These are phyloP conservation scores for Pyrenophora graminea DNA, from an alignment of 2,329 filamentous ascomycete genomes.

Conservation along the genomic window DNA sequence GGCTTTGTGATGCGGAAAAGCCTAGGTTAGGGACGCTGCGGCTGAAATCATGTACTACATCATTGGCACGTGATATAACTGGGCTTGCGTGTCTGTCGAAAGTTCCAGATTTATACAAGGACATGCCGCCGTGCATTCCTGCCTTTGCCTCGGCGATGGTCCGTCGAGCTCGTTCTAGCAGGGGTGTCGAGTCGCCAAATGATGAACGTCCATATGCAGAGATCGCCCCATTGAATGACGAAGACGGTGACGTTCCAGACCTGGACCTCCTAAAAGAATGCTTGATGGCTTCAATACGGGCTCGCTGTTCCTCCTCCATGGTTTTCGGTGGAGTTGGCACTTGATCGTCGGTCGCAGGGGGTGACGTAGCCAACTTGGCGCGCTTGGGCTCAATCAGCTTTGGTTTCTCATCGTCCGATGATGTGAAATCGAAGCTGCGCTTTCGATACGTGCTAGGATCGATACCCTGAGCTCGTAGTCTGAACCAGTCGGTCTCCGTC, in stretches of 20 bases:
- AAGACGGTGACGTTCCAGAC: slow-evolving; percentile 15
- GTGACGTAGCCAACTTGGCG: slow-evolving; percentile 14
- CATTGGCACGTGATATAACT: slow-evolving; percentile 26
- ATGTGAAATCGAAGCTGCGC: slow-evolving; percentile 33
- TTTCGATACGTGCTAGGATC: slow-evolving; percentile 43
- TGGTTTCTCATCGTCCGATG: slow-evolving; percentile 29
- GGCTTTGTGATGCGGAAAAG: slow-evolving; percentile 16
- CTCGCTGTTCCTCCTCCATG: slow-evolving; percentile 26
- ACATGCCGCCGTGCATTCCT: slow-evolving; percentile 6
- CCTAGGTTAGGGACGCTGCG: slow-evolving; percentile 33
- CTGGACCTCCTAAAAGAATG: slow-evolving; percentile 18
- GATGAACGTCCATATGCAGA: slow-evolving; percentile 18
- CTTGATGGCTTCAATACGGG: slow-evolving; percentile 29
- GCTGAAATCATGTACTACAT: slow-evolving; percentile 29
- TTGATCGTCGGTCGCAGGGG: slow-evolving; percentile 10
- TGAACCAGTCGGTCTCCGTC: slow-evolving; percentile 57
- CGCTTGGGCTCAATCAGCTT: slow-evolving; percentile 30
- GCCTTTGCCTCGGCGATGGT: slow-evolving; percentile 6
- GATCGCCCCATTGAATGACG: slow-evolving; percentile 8
- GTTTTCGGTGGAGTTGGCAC: slow-evolving; percentile 11
- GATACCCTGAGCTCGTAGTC: slow-evolving; percentile 55
- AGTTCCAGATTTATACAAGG: slow-evolving; percentile 13
- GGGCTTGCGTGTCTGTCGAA: slow-evolving; percentile 13
- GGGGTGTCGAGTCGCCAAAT: slow-evolving; percentile 3
- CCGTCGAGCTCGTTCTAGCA: slow-evolving; percentile 22